Conservation (phyloP, 2,329 filamentous ascomycete genomes). For the Aureobasidium sp. region DNA sequence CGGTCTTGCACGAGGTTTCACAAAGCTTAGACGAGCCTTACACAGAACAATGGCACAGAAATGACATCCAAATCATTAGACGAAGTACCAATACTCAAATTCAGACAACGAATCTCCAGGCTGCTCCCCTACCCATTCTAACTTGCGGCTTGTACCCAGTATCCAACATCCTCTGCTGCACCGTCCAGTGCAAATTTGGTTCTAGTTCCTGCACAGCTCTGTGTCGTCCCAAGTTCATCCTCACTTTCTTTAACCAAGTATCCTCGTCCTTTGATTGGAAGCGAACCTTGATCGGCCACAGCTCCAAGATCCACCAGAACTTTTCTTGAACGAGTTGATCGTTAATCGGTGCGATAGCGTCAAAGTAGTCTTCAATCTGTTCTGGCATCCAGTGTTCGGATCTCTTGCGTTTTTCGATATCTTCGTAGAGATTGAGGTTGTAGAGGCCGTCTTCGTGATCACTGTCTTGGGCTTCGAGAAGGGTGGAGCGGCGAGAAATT, state of each 20-base stretch:
- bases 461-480: conserved; percentile 17
- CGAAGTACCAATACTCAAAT: no score
- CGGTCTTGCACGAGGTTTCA: no score
- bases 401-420: conserved; percentile 14
- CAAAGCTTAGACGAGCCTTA: no score
- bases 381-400: conserved; percentile 27
- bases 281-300: conserved; percentile 35
- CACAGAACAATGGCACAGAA: no score
- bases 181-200: conserved; percentile 39
- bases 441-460: conserved; percentile 19
- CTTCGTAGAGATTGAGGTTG: conserved; percentile 18
- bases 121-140: conserved; percentile 21
- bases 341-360: conserved; percentile 32
- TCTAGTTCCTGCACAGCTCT: conserved; percentile 28
- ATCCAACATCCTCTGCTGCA: conserved; percentile 28
- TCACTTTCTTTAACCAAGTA: conserved; percentile 30
- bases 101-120: conserved; percentile 25
- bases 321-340: conserved; percentile 32
- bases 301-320: conserved; percentile 37
- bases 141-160: conserved; percentile 28
- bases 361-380: conserved; percentile 36
- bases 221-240: conserved; percentile 32
- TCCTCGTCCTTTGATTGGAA: conserved; percentile 24
- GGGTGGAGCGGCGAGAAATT: conserved; percentile 23
- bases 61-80: neutral